A percentile compares a stretch with the other conserved stretches of the same genome.
These are phyloP conservation scores for Dictyostelium discoideum DNA, from an alignment of 78 protist species.

Conservation along the genomic window DNA sequence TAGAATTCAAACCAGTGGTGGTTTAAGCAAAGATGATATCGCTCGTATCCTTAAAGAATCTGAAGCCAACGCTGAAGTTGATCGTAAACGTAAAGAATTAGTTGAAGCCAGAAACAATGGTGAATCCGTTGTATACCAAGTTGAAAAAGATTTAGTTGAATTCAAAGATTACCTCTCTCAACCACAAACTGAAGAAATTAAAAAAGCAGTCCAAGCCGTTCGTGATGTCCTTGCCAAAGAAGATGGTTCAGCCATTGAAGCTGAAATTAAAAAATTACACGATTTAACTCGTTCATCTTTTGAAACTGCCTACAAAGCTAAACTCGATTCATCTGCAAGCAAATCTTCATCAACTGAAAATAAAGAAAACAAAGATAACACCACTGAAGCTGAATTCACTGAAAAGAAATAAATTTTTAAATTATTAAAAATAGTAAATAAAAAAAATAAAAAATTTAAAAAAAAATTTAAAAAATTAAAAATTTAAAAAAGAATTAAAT, in stretches of 20 bases:
- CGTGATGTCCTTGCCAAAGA: slow-evolving; percentile 44
- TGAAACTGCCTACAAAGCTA: slow-evolving; percentile 74
- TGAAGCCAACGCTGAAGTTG: slow-evolving; percentile 86
- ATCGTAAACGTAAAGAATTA: slow-evolving; percentile 64
- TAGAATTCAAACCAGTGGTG: slow-evolving; percentile 95
- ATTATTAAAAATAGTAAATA: background rate
- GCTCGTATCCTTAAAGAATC: slow-evolving; percentile 97
- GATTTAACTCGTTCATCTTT: slow-evolving; percentile 53
- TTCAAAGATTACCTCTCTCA: slow-evolving; percentile 65
- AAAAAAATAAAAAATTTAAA: background rate
- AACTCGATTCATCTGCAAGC: background rate
- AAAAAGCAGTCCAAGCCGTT: slow-evolving; percentile 3
- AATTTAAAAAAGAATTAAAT: too few relatives aligned
- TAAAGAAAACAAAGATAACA: background rate
- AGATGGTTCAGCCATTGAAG: slow-evolving; percentile 27
- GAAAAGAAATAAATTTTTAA: slow-evolving; percentile 51
- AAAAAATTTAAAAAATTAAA: too few relatives aligned
- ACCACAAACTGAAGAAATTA: slow-evolving; percentile 65
- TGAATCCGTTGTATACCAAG: slow-evolving; percentile 58
- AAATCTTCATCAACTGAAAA: background rate
- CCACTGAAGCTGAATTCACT: slow-evolving; percentile 75
- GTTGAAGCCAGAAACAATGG: slow-evolving; percentile 78
- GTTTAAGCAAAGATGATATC: slow-evolving; percentile 95
- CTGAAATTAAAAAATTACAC: slow-evolving; percentile 57
- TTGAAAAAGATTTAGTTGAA: slow-evolving; percentile 66